A percentile compares a stretch with the other conserved stretches of the same genome.
These are phyloP conservation scores for Petasospora fabianii DNA, from an alignment of 1,139 yeast species.

Conservation along the genomic window DNA sequence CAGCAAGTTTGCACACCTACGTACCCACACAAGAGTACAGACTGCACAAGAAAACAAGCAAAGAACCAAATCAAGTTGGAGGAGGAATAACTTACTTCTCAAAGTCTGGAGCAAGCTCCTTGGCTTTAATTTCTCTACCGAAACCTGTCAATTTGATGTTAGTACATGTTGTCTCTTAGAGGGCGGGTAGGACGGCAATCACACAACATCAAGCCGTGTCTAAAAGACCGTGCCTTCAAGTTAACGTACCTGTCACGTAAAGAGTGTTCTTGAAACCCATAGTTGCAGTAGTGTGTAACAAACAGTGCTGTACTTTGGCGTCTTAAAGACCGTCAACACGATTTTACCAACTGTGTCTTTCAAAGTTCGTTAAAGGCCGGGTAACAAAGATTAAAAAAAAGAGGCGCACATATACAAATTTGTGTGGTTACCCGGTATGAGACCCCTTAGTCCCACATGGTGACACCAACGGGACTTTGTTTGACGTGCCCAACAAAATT, in stretches of 20 bases:
- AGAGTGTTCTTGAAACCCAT: slow-evolving; percentile 53
- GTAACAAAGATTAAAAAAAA: not conserved
- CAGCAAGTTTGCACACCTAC: not conserved
- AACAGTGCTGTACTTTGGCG: too few species aligned
- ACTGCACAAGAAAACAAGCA: not conserved
- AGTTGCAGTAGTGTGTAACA: not conserved
- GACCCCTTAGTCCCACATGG: not conserved
- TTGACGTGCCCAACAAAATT: not conserved
- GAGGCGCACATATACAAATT: too few species aligned
- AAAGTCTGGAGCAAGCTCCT: slow-evolving; percentile 64
- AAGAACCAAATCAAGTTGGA: too few species aligned
- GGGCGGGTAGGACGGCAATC: too few species aligned
- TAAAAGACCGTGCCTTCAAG: too few species aligned
- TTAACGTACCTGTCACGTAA: slow-evolving; percentile 46
- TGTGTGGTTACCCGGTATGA: slow-evolving; percentile 1
- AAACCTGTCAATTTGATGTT: slow-evolving; percentile 41
- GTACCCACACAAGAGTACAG: not conserved
- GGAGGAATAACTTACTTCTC: slow-evolving; percentile 52
- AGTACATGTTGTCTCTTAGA: too few species aligned
- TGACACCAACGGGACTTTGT: not conserved
- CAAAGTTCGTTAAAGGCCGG: too few species aligned
- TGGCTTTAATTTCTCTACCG: slow-evolving; percentile 55
- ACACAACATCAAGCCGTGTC: too few species aligned
- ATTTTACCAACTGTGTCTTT: too few species aligned
- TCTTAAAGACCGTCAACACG: too few species aligned